Base-by-base conservation (phyloP, 495 filamentous ascomycete species). In the Neurospora terricola region DNA sequence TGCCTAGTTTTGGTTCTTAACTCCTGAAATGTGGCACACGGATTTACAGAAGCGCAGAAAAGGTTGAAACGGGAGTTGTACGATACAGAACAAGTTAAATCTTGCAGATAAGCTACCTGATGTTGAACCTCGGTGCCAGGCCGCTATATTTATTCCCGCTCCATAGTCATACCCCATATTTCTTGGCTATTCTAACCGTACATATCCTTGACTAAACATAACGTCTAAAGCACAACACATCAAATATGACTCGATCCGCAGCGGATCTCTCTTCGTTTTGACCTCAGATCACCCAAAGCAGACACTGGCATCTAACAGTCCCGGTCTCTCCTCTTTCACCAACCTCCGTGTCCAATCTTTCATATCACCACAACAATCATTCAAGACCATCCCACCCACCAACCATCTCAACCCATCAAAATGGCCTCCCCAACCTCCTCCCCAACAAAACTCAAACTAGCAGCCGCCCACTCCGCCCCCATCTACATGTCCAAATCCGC, bases 401-500 rank as follows among this genome's bases (percentile, higher is more conserved):
- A 16, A 6, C 5, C 18, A 62, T 27, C 21, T 30, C 27, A 62
- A 62, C 9, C 23, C 27, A 2, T 62, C 27, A 62, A 62, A 34
- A 62, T 75, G 73, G 45, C 71, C 0, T 42, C 66, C n/a, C 38
- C 38, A 7, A 75, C 75, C 40, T 42, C 40, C 16, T 71, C n/a
- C 18, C 30, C 48, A 8, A 77, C 75, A 42, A 82, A 81, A 48
- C 69, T 80, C 75, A 81, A 80, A 40, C 77, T 77, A 23, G 80
- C 76, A 10, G 81, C 77, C 7, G 77, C 77, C n/a, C 80, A 82
- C 45, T 80, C 80, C 0, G 76, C 80, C n/a, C 80, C 81, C 27
- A 69, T 81, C 23, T 82, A 80, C 62, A 82, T 82, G 80, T 71
- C 80, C 74, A 82, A 82, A 39, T 66, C 66, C 23, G 77, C 77